These are phyloP conservation scores for Geranium brycei DNA, from an alignment of 345 rosid genomes.

Conservation along the genomic window DNA sequence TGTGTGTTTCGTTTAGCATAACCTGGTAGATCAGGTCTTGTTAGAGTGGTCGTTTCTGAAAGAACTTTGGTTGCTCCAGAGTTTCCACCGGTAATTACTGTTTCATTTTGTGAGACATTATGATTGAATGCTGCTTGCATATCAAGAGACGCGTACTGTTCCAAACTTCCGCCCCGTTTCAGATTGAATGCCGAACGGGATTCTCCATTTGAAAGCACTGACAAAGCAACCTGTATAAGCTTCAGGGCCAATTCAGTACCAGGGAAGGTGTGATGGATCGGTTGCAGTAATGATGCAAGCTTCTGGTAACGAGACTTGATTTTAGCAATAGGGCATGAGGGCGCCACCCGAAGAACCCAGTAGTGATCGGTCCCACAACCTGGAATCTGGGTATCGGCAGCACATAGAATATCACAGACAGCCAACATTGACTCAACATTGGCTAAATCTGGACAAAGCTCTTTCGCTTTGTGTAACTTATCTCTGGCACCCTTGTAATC, in stretches of 20 bases:
- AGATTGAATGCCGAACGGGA: conserved; percentile 7
- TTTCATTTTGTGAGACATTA: background rate
- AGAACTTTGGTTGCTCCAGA: background rate
- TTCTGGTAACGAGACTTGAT: conserved; percentile 8
- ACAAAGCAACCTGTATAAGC: conserved; percentile 7
- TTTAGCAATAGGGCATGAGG: conserved; percentile 6
- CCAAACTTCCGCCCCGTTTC: conserved; percentile 1
- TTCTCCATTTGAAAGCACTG: conserved; percentile 8
- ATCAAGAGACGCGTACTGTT: background rate
- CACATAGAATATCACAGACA: conserved; percentile 11
- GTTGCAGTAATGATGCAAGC: conserved; percentile 15
- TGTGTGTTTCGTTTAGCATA: background rate
- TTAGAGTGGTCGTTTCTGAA: background rate
- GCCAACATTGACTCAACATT: conserved; percentile 10
- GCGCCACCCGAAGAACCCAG: conserved; percentile 12
- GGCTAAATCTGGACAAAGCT: conserved; percentile 12
- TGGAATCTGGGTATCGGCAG: conserved; percentile 5
- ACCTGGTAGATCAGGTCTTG: background rate
- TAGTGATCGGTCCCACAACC: conserved; percentile 11
- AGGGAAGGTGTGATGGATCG: conserved; percentile 6
- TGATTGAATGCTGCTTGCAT: background rate
- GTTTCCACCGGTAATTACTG: background rate
- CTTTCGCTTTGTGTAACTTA: conserved; percentile 9
- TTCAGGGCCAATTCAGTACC: conserved; percentile 11
- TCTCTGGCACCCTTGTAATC: conserved; percentile 13